Evolutionary conservation across 78 protist genomes (phyloP).

Genomic region (Dictyostelium firmibasis): DNA sequence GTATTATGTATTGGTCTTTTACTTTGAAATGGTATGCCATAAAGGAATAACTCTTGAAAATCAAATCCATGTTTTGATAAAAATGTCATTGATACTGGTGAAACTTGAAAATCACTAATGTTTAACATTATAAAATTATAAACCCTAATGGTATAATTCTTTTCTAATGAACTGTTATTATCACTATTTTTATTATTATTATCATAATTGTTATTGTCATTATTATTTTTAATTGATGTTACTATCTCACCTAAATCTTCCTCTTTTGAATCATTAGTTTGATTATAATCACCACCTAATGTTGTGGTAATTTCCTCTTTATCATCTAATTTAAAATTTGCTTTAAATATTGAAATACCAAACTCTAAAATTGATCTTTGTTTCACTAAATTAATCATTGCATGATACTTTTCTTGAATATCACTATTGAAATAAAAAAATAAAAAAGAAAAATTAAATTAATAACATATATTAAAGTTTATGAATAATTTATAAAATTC

Average conservation of each 20-base stretch:
- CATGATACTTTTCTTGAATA: conserved; percentile 31
- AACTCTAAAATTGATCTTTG: conserved; percentile 45
- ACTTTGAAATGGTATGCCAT: conserved; percentile 52
- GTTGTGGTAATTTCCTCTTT: background rate
- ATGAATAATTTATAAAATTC: background rate
- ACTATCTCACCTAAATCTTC: background rate
- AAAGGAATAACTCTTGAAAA: conserved; percentile 23
- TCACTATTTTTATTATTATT: too few relatives aligned
- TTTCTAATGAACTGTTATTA: background rate
- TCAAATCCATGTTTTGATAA: conserved; percentile 64
- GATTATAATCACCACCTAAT: background rate
- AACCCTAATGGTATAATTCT: conserved; percentile 11
- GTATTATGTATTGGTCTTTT: background rate
- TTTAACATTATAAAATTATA: conserved; percentile 32
- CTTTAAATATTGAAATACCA: conserved; percentile 42
- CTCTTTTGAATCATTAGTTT: background rate
- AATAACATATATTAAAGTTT: background rate
- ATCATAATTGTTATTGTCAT: background rate
- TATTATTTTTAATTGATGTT: background rate
- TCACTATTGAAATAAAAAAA: background rate
- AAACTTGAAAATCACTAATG: conserved; percentile 6
- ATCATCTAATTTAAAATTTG: background rate
- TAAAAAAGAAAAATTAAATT: background rate
- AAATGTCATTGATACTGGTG: conserved; percentile 23
- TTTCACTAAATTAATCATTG: background rate